Evolutionary conservation across 2,329 filamentous ascomycete genomes (phyloP), one percentile per base, ranked within the genome.

Genomic region (Verticillium isaacii): DNA sequence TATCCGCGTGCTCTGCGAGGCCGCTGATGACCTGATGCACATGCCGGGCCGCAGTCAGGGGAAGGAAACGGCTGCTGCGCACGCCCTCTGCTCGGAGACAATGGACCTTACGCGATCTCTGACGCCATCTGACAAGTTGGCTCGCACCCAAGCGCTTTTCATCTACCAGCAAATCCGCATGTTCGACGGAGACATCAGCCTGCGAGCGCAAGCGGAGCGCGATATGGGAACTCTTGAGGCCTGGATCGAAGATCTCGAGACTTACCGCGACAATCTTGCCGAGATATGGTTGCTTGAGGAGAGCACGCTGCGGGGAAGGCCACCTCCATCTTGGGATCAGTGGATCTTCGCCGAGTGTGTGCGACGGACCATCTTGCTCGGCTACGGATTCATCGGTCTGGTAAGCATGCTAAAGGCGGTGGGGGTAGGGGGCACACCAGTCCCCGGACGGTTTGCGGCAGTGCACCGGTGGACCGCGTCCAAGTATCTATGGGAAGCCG

Each of bases 301-400:
- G 23, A 58, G 63, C 3, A 65, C 62, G 56, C 61, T 71, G 37
- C 69, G 72, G 36, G 72, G 74, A 2, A 69, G 67, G 32, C 72
- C 74, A 25, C 78, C 79, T 0, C 68, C 73, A 58, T 75, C 68
- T 29, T 81, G 79, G 79, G 78, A 81, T 76, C 70, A 68, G 12
- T 81, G 79, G 79, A 62, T 80, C 11, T 71, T 81, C 15, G 68
- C 75, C 4, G 79, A 81, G 68, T 78, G 75, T 61, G 68, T 73
- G 8, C 72, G 78, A 17, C 72, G 77, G 41, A 80, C 76, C 0
- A 66, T 72, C 11, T 62, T 80, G 61, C 71, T 74, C 62, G 65
- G 70, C 0, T 68, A 70, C 50, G 68, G 70, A 1, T 71, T 76
- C 29, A 66, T 72, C 7, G 75, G 71, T 57, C 62, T 79, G n/a